phyloP scores from a whole-genome alignment of 176 grass and related monocot species.

The Oryza coarctata region DNA sequence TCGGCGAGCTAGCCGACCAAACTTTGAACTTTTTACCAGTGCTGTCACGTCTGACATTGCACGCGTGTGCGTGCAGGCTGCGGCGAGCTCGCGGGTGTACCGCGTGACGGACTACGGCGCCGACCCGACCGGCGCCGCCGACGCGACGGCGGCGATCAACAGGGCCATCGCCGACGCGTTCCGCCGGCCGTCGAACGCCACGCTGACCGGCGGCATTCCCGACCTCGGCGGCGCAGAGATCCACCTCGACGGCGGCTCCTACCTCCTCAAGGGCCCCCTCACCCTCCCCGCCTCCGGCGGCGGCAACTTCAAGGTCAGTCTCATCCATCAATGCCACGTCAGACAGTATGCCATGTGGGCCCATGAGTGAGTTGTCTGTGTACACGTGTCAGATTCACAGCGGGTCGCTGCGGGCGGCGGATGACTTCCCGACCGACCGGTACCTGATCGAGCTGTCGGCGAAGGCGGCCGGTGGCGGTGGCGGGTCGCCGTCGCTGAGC shows the following conservation, averaged over 20 bases:
- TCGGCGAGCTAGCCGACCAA: too few relatives aligned
- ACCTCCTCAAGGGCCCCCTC: conserved; percentile 63
- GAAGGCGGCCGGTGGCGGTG: not conserved
- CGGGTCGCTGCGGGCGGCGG: conserved; percentile 57
- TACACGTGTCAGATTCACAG: conserved; percentile 54
- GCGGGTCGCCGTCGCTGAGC: conserved; percentile 2
- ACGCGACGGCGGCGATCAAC: conserved; percentile 68
- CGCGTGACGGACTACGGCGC: conserved; percentile 88
- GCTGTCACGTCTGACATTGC: conserved; percentile 17
- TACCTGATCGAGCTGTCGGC: conserved; percentile 76
- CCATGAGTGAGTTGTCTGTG: not conserved
- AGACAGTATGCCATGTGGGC: not conserved
- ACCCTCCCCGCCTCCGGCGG: conserved; percentile 62
- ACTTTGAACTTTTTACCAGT: not conserved
- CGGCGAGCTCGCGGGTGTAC: conserved; percentile 47
- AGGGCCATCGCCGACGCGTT: conserved; percentile 86
- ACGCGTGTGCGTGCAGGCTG: not conserved
- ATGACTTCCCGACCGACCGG: conserved; percentile 63
- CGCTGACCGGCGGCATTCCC: conserved; percentile 63
- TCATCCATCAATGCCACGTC: too few relatives aligned
- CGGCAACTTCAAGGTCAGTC: conserved; percentile 73
- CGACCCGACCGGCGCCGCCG: conserved; percentile 56
- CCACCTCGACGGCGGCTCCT: conserved; percentile 82
- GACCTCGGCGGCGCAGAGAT: conserved; percentile 85
- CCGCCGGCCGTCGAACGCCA: conserved; percentile 35